A percentile compares a stretch with the other conserved stretches of the same genome.
These are phyloP conservation scores for Trichoderma sp. DNA, from an alignment of 2,329 filamentous ascomycete genomes.

Conservation along the genomic window DNA sequence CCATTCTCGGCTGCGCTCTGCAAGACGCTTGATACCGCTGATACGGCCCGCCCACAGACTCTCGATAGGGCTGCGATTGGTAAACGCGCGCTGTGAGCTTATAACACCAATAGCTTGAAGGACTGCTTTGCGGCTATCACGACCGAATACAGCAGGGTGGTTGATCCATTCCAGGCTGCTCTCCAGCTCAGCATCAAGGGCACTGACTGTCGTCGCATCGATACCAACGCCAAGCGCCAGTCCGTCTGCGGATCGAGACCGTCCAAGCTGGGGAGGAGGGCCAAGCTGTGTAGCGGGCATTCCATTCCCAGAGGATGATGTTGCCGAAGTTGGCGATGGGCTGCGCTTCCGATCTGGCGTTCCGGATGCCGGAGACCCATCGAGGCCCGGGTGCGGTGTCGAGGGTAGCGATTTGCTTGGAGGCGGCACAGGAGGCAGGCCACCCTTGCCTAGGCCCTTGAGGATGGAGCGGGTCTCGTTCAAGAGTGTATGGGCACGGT, in stretches of 20 bases:
- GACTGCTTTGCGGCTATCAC: slow-evolving; percentile 93
- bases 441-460: slow-evolving; percentile 93
- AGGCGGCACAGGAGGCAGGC: slow-evolving; percentile 87
- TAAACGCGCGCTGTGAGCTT: slow-evolving; percentile 89
- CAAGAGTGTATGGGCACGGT: slow-evolving; percentile 87
- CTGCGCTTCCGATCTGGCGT: slow-evolving; percentile 59
- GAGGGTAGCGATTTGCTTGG: slow-evolving; percentile 54
- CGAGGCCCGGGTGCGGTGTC: slow-evolving; percentile 50
- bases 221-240: slow-evolving; percentile 72
- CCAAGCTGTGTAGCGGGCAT: slow-evolving; percentile 47
- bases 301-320: slow-evolving; percentile 44
- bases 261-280: slow-evolving; percentile 48
- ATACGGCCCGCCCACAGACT: slow-evolving; percentile 85
- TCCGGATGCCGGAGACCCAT: slow-evolving; percentile 47
- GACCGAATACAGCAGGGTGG: slow-evolving; percentile 90
- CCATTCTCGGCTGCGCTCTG: slow-evolving; percentile 87
- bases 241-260: slow-evolving; percentile 57
- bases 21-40: slow-evolving; percentile 75
- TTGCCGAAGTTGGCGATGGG: slow-evolving; percentile 55
- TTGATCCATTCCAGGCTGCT: slow-evolving; percentile 95
- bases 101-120: slow-evolving; percentile 96
- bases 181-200: slow-evolving; percentile 88
- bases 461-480: slow-evolving; percentile 93
- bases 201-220: slow-evolving; percentile 76
- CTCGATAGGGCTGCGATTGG: slow-evolving; percentile 88